Evolutionary conservation across 2,329 filamentous ascomycete species (phyloP), one percentile per base, ranked within the genome.

Genomic region (Phyllosticta citriasiana): DNA sequence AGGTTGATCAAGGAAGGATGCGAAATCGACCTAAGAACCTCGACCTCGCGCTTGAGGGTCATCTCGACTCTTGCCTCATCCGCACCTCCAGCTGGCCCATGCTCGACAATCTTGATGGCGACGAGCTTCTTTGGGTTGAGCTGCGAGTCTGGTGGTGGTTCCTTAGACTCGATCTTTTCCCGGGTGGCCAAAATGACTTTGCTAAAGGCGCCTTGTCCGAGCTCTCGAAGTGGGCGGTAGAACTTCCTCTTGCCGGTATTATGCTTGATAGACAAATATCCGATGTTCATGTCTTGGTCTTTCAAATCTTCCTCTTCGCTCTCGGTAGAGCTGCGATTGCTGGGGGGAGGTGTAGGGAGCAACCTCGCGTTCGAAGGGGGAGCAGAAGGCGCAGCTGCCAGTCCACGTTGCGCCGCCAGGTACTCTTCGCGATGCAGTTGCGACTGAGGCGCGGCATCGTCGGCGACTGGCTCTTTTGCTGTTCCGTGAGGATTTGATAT

Each of bases 121-220:
- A 97, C 94, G 14, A 99, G 79, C 58, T 89, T 89, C 69, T 87
- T 88, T n/a, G 86, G 85, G 64, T 89, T 79, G 55, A 84, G 79
- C 63, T 71, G 64, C 51, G 75, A 71, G 71, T 81, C 79, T 68
- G 78, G 70, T 70, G 73, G 75, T 64, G 70, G 75, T 70, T 67
- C 71, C 65, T 65, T 74, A 68, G 67, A 69, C 62, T 67, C 67
- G 30, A 76, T 74, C 51, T 84, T 82, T 70, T 95, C 85, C 68
- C 88, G 91, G 10, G 92, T 96, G 4, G 92, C 94, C 52, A 99
- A 80, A 76, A 95, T 88, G 22, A 99, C 94, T 69, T 89, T 89
- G 72, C 92, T 97, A 73, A 99, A 99, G 0, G 94, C 97, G 47
- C 94, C 94, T 68, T 96, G 90, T 4, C 94, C 94, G 5, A 99